Percentiles rank a stretch among this genome's conserved stretches.
These are phyloP conservation scores for Umbelopsis sp. DNA, from an alignment of 192 early-diverging fungal species.

Conservation along the genomic window DNA sequence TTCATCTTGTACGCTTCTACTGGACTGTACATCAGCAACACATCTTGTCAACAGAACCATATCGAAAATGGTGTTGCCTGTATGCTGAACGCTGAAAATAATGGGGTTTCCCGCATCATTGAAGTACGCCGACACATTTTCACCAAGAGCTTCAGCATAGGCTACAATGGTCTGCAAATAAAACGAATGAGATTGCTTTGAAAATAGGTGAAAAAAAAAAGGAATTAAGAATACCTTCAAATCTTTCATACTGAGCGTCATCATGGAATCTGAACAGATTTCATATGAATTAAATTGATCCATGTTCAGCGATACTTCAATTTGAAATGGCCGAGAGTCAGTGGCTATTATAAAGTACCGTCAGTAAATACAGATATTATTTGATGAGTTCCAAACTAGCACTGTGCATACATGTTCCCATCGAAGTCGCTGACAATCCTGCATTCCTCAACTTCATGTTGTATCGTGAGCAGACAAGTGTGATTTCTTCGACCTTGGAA, in stretches of 20 bases:
- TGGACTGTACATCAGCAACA: not conserved
- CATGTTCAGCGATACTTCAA: slow-evolving; percentile 14
- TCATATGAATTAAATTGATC: slow-evolving; percentile 15
- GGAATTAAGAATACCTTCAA: not conserved
- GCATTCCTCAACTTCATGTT: slow-evolving; percentile 10
- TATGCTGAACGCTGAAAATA: slow-evolving; percentile 5
- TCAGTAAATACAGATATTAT: not conserved
- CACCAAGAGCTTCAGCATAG: not conserved
- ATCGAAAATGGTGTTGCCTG: slow-evolving; percentile 7
- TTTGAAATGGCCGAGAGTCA: not conserved
- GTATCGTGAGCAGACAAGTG: slow-evolving; percentile 7
- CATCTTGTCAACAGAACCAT: slow-evolving; percentile 7
- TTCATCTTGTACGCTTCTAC: not conserved
- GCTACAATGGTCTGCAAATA: not conserved
- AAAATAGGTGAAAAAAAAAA: not conserved
- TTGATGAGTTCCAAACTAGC: not conserved
- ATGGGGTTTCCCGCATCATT: slow-evolving; percentile 10
- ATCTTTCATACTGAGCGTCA: slow-evolving; percentile 7
- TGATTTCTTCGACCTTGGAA: slow-evolving; percentile 8
- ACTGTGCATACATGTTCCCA: not conserved
- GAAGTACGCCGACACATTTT: slow-evolving; percentile 2
- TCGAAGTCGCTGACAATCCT: not conserved
- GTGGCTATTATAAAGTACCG: not conserved
- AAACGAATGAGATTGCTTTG: not conserved
- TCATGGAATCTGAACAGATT: not conserved